These are phyloP conservation scores for Agrocybe praecox DNA, from an alignment of 768 basidiomycete genomes.

Conservation along the genomic window DNA sequence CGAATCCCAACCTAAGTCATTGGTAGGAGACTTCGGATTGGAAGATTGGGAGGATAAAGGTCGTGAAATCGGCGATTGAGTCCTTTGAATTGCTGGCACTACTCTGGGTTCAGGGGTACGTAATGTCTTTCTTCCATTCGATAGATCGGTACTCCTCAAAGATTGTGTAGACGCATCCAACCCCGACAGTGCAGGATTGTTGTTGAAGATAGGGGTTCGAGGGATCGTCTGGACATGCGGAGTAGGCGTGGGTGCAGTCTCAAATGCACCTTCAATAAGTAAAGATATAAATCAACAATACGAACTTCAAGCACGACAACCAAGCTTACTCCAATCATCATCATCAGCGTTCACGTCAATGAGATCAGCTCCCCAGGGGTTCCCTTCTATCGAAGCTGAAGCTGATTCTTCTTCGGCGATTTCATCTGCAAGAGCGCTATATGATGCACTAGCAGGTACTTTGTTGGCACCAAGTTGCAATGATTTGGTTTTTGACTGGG, in stretches of 20 bases:
- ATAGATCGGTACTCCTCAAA: not conserved
- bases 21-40: conserved; percentile 22
- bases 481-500: conserved; percentile 47
- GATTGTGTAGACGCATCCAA: not conserved
- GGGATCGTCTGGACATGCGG: conserved; percentile 14
- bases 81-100: conserved; percentile 8
- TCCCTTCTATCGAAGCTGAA: conserved; percentile 37
- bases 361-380: conserved; percentile 81
- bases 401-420: conserved; percentile 56
- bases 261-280: conserved; percentile 65
- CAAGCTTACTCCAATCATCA: conserved; percentile 88
- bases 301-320: not conserved
- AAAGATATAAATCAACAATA: conserved; percentile 3
- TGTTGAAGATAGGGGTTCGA: conserved; percentile 6
- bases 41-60: conserved; percentile 20
- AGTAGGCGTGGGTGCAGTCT: conserved; percentile 50
- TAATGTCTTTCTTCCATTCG: not conserved
- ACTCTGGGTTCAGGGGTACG: not conserved
- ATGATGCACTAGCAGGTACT: conserved; percentile 30
- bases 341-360: conserved; percentile 94
- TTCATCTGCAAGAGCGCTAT: conserved; percentile 47
- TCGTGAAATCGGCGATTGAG: conserved; percentile 14
- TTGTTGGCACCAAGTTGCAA: conserved; percentile 74
- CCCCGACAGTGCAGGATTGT: conserved; percentile 5
- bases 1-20: conserved; percentile 23